phyloP scores from a whole-genome alignment of 768 basidiomycete species.

The Macrolepiota albuminosa region DNA sequence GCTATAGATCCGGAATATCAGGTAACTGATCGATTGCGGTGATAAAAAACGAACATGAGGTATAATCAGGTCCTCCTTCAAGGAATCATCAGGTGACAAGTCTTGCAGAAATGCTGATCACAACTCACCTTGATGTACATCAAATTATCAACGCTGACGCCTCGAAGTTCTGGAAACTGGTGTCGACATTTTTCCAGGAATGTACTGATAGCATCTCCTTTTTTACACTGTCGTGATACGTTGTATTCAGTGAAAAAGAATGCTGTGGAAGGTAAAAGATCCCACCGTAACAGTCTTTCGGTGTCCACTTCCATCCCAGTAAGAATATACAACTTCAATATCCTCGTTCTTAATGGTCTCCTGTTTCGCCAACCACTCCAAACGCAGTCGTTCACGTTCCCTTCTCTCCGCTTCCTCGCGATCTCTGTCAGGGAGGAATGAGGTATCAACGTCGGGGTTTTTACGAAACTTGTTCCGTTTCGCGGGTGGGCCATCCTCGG shows the following conservation, averaged over 20 bases:
- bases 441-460: constrained; percentile 96
- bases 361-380: constrained; percentile 82
- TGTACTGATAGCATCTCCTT: constrained; percentile 81
- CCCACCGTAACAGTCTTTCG: constrained; percentile 85
- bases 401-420: constrained; percentile 90
- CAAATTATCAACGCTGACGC: constrained; percentile 89
- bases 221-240: constrained; percentile 72
- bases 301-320: constrained; percentile 98
- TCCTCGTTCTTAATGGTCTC: constrained; percentile 61
- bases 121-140: constrained; percentile 92
- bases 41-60: constrained; percentile 65
- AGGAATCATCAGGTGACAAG: neutral
- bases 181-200: constrained; percentile 93
- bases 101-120: neutral
- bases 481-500: constrained; percentile 40
- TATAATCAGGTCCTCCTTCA: constrained; percentile 93
- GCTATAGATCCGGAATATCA: constrained; percentile 41
- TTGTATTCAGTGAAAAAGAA: neutral
- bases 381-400: constrained; percentile 82
- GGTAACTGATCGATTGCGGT: neutral
- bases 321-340: constrained; percentile 93
- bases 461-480: constrained; percentile 86
- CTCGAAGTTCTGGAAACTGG: constrained; percentile 90
- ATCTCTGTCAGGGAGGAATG: constrained; percentile 96
- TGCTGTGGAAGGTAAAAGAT: neutral